Evolutionary conservation across 352 stramenopile species (phyloP).

Genomic region (Globisporangium apiculatum): DNA sequence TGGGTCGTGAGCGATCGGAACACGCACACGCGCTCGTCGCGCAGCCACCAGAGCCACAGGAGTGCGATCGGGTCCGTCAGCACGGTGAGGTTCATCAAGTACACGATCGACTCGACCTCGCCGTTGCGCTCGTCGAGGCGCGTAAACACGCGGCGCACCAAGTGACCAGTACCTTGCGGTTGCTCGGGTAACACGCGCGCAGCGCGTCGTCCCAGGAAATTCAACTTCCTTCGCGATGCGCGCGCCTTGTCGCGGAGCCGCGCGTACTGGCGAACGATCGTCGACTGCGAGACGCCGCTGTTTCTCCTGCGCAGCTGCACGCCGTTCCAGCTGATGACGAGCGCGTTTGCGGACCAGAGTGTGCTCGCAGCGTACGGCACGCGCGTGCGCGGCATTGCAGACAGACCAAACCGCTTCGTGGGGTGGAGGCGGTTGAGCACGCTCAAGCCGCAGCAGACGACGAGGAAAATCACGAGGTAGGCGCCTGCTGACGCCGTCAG

Average conservation of each 20-base stretch:
- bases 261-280: background rate
- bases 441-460: background rate
- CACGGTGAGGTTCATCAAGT: conserved; percentile 10
- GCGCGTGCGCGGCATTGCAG: conserved; percentile 3
- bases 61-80: conserved; percentile 11
- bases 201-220: background rate
- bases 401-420: conserved; percentile 2
- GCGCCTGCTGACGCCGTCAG: background rate
- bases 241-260: background rate
- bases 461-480: background rate
- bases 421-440: background rate
- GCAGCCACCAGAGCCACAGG: background rate
- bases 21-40: background rate
- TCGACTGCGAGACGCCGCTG: background rate
- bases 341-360: conserved; percentile 10
- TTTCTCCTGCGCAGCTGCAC: background rate
- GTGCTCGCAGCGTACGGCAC: conserved; percentile 9
- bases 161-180: background rate
- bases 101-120: conserved; percentile 6
- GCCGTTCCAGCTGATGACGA: conserved; percentile 9
- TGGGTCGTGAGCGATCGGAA: background rate
- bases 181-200: background rate
- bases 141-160: background rate
- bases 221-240: background rate
- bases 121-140: background rate